A percentile compares a stretch with the other conserved stretches of the same genome.
Evolutionary conservation across 2,329 filamentous ascomycete species (phyloP).

Genomic region (Penicillium sp.): DNA sequence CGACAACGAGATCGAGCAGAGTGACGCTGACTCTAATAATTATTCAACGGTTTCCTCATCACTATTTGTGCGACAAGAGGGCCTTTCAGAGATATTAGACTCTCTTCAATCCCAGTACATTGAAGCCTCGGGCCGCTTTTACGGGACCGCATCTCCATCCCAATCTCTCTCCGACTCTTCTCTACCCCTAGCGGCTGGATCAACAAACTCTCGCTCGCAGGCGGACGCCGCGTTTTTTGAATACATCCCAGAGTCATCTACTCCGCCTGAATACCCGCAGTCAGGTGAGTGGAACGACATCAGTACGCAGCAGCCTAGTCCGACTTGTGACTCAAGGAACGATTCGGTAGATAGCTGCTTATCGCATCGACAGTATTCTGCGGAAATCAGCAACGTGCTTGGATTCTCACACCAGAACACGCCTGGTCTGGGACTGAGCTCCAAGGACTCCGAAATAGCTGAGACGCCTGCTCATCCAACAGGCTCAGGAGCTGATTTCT

Average conservation of each 20-base stretch:
- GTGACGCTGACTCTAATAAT: background rate
- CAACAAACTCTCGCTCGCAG: background rate
- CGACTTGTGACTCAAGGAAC: background rate
- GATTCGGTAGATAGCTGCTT: background rate
- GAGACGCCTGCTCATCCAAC: constrained; percentile 19
- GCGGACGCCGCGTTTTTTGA: background rate
- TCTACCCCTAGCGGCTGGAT: background rate
- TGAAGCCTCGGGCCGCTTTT: background rate
- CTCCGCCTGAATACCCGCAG: background rate
- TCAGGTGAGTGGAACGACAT: background rate
- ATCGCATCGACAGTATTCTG: background rate
- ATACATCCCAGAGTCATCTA: background rate
- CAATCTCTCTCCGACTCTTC: background rate
- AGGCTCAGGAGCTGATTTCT: background rate
- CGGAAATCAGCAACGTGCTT: background rate
- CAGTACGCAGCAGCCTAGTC: background rate
- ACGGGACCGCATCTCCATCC: background rate
- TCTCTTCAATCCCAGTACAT: background rate
- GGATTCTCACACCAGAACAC: background rate
- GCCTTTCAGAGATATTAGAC: background rate
- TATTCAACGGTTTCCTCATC: background rate
- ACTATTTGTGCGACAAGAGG: background rate
- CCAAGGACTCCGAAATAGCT: constrained; percentile 18
- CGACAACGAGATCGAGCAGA: background rate
- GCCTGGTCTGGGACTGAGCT: background rate